These are phyloP conservation scores for Sophora flavescens DNA, from an alignment of 306 rosid species.

Conservation along the genomic window DNA sequence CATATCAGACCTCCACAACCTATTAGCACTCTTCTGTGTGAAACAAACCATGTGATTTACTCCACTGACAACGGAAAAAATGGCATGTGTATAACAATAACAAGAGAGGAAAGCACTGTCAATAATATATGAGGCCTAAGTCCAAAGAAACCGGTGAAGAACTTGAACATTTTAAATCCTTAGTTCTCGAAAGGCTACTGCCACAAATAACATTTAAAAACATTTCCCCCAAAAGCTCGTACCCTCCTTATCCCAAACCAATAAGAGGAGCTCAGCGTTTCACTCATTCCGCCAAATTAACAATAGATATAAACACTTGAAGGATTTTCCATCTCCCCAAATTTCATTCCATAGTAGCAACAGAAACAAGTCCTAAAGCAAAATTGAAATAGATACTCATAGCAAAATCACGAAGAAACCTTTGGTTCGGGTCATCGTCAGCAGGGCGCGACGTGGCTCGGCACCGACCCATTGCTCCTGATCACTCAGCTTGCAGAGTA, in stretches of 20 bases:
- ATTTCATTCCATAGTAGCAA: background rate
- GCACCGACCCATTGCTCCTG: conserved; percentile 48
- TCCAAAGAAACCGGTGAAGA: background rate
- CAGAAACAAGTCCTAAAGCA: background rate
- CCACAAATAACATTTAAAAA: too few relatives aligned
- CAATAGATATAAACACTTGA: background rate
- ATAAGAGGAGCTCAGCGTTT: background rate
- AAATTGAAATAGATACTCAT: background rate
- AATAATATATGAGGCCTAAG: background rate
- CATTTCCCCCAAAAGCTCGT: too few relatives aligned
- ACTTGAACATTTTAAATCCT: conserved; percentile 1
- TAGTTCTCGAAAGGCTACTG: background rate
- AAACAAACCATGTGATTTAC: background rate
- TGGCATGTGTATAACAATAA: background rate
- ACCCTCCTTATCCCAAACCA: too few relatives aligned
- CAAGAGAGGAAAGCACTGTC: conserved; percentile 1
- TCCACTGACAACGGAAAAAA: too few relatives aligned
- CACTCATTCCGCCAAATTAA: background rate
- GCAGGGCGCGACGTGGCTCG: conserved; percentile 40
- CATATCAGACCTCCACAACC: conserved; percentile 11
- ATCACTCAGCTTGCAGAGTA: background rate
- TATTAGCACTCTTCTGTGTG: background rate
- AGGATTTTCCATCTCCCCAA: background rate
- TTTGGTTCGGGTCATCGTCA: conserved; percentile 46
- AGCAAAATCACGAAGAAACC: conserved; percentile 29